Evolutionary conservation across 2,329 filamentous ascomycete genomes (phyloP).

Genomic region (Curvularia sp.): DNA sequence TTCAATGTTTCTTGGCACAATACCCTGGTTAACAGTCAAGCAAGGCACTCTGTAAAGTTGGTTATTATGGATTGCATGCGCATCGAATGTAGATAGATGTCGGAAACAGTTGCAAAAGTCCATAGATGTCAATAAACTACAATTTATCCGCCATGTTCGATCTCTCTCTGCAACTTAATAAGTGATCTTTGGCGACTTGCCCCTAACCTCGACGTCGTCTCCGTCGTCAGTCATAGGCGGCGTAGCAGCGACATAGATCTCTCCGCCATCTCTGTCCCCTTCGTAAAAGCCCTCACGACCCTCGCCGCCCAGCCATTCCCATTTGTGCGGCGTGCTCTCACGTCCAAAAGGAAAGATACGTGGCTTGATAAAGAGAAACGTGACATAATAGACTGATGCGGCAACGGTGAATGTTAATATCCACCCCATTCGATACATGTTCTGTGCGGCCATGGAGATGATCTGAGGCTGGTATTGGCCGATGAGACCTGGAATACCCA

Average conservation of each 20-base stretch:
- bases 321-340: slow-evolving; percentile 23
- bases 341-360: slow-evolving; percentile 29
- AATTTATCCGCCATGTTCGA: background rate
- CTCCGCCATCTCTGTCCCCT: slow-evolving; percentile 32
- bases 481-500: slow-evolving; percentile 47
- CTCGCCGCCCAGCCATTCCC: slow-evolving; percentile 38
- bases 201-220: slow-evolving; percentile 20
- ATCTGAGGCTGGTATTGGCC: slow-evolving; percentile 42
- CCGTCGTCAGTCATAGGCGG: slow-evolving; percentile 23
- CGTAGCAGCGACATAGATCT: slow-evolving; percentile 21
- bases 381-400: slow-evolving; percentile 37
- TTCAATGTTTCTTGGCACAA: background rate
- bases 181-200: slow-evolving; percentile 19
- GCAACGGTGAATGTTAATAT: slow-evolving; percentile 44
- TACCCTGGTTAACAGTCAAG: background rate
- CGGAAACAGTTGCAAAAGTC: background rate
- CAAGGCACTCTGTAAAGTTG: background rate
- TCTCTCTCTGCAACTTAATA: slow-evolving; percentile 1
- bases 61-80: background rate
- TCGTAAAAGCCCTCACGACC: slow-evolving; percentile 42
- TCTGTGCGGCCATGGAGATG: slow-evolving; percentile 41
- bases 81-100: background rate
- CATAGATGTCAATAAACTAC: background rate
- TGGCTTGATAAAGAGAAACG: slow-evolving; percentile 27
- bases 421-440: slow-evolving; percentile 51